A percentile compares a stretch with the other conserved stretches of the same genome.
Conservation (phyloP, 2,329 filamentous ascomycete species). For the Mycosphaerella arachidis region DNA sequence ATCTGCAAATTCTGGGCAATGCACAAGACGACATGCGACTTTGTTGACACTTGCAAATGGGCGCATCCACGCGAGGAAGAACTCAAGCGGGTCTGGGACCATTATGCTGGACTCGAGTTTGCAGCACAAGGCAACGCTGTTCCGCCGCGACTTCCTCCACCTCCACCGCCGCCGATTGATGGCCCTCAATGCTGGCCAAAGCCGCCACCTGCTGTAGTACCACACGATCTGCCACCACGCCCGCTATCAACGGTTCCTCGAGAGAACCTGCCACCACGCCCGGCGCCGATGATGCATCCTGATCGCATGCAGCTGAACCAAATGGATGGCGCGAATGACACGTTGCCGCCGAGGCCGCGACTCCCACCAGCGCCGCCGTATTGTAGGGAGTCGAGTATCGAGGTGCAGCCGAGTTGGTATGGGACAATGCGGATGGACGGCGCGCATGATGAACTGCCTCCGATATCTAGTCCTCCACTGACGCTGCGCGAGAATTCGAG, state of each 20-base stretch:
- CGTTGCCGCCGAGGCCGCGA: neutral
- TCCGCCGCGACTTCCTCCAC: neutral
- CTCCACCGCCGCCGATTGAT: neutral
- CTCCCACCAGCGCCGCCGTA: neutral
- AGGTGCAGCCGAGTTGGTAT: neutral
- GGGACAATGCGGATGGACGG: neutral
- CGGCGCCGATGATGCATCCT: neutral
- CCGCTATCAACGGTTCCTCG: neutral
- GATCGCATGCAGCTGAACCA: neutral
- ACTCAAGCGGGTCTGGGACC: constrained; percentile 17
- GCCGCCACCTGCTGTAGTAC: neutral
- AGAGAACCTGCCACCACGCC: neutral
- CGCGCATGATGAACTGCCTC: neutral
- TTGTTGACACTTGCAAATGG: constrained; percentile 12
- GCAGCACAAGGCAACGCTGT: neutral
- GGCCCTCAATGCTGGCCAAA: neutral
- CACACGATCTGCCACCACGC: neutral
- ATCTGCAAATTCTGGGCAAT: constrained; percentile 24
- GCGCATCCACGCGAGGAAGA: constrained; percentile 17
- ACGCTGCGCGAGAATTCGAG: neutral
- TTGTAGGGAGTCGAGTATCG: neutral
- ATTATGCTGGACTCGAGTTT: constrained; percentile 1
- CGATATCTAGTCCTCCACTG: neutral
- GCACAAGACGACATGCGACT: constrained; percentile 10
- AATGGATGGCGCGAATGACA: neutral